Base-by-base conservation (phyloP, 2,329 filamentous ascomycete species). In the Aureobasidium namibiae region DNA sequence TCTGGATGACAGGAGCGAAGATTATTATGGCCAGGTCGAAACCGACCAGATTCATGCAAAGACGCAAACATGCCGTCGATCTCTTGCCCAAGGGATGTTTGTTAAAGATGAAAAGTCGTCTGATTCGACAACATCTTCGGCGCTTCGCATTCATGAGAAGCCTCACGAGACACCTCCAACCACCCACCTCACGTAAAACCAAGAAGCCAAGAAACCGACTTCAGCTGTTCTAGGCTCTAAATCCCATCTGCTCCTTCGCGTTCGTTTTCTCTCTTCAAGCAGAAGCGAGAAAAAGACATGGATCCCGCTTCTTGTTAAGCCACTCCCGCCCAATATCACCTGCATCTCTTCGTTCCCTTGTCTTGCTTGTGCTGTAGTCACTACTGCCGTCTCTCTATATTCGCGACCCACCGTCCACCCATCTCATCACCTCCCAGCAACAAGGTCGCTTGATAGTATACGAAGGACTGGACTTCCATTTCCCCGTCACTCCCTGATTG, bases 291-390 rank as follows among this genome's bases (percentile, higher is more conserved):
- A 53, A 56, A 4, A 44, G 26, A 34, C 50, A 44, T 34, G 26
- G 8, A 18, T 23, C 29, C 39, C 39, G 39, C 39, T 23, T 56
- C 23, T 26, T 36, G 29, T 56, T 31, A 56, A 56, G 52, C 52
- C 50, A 54, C 50, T 42, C 39, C 52, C 52, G 39, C 24, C 9
- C 52, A 34, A 56, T 56, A 56, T 56, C 52, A 56, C 52, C 52
- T 56, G 52, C 52, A 56, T 56, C 29, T 39, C 29, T 33, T 54
- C 38, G 18, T 9, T 54, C 36, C 36, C 29, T n/a, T n/a, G n/a
- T n/a, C n/a, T n/a, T n/a, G n/a, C 29, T 45, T 21, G 24, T 23
- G 36, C 21, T 24, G 50, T 38, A 8, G 33, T 41, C 50, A 39
- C 34, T 23, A 49, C 21, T 36, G 36, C 26, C 7, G 16, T 33